phyloP scores from a whole-genome alignment of 2,329 filamentous ascomycete genomes.

The Spiromastix sp. region DNA sequence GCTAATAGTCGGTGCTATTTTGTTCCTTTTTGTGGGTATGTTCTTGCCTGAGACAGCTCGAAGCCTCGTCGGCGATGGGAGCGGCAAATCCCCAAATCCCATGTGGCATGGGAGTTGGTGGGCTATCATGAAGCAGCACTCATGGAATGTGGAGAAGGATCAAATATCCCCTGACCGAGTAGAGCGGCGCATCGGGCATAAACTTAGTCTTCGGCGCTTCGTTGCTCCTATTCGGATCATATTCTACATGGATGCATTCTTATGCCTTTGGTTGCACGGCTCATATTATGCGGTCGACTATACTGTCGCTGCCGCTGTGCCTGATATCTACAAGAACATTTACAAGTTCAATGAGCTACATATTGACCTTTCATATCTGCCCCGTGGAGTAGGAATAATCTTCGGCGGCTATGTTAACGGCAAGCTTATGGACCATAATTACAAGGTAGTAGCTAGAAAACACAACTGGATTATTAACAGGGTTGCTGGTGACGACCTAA shows the following conservation, averaged over 20 bases:
- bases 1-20: conserved; percentile 12
- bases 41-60: not conserved
- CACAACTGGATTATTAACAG: conserved; percentile 28
- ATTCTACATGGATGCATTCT: not conserved
- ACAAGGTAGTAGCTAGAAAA: not conserved
- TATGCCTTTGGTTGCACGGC: not conserved
- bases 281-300: conserved; percentile 3
- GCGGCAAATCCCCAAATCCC: not conserved
- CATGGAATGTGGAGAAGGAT: not conserved
- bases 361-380: conserved; percentile 1
- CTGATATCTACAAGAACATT: conserved; percentile 1
- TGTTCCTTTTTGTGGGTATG: not conserved
- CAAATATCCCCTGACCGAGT: not conserved
- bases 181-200: not conserved
- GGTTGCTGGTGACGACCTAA: not conserved
- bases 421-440: conserved; percentile 59
- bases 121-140: not conserved
- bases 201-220: not conserved
- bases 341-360: conserved; percentile 1
- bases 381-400: not conserved
- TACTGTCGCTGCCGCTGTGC: not conserved
- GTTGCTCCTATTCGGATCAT: not conserved
- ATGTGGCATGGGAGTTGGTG: not conserved
- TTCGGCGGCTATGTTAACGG: conserved; percentile 29
- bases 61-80: conserved; percentile 1